phyloP scores from a whole-genome alignment of 345 rosid genomes.

The Gossypium bickii region DNA sequence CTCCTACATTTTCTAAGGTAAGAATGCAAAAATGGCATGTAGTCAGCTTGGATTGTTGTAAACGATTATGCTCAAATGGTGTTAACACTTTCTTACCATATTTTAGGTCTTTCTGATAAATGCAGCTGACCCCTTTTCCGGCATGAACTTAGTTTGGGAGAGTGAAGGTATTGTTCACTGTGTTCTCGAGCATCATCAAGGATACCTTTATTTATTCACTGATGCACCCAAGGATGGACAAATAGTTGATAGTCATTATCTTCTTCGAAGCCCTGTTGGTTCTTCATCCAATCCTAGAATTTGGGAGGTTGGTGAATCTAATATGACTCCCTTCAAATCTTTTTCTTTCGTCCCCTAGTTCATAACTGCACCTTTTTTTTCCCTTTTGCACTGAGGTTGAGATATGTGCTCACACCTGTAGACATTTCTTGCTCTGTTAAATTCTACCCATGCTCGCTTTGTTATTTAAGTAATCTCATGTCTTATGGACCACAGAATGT shows the following conservation, averaged over 20 bases:
- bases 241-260: constrained; percentile 65
- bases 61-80: constrained; percentile 2
- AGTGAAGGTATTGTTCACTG: constrained; percentile 78
- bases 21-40: constrained; percentile 4
- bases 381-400: not conserved
- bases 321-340: not conserved
- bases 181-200: constrained; percentile 87
- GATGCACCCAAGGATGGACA: constrained; percentile 67
- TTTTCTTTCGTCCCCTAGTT: not conserved
- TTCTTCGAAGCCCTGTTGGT: constrained; percentile 55
- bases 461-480: constrained; percentile 2
- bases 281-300: constrained; percentile 44
- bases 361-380: not conserved
- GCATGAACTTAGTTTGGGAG: constrained; percentile 77
- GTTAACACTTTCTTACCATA: constrained; percentile 30
- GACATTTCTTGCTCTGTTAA: not conserved
- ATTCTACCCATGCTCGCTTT: not conserved
- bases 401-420: constrained; percentile 1
- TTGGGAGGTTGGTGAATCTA: constrained; percentile 72
- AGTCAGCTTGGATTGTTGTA: constrained; percentile 2
- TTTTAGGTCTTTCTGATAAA: constrained; percentile 89
- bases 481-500: constrained; percentile 45
- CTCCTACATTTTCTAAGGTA: constrained; percentile 79
- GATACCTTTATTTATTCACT: constrained; percentile 75
- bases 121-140: constrained; percentile 87